A percentile compares a stretch with the other conserved stretches of the same genome.
Conservation (phyloP, 148 eudicot species). For the Tetragonia tetragonoides region DNA sequence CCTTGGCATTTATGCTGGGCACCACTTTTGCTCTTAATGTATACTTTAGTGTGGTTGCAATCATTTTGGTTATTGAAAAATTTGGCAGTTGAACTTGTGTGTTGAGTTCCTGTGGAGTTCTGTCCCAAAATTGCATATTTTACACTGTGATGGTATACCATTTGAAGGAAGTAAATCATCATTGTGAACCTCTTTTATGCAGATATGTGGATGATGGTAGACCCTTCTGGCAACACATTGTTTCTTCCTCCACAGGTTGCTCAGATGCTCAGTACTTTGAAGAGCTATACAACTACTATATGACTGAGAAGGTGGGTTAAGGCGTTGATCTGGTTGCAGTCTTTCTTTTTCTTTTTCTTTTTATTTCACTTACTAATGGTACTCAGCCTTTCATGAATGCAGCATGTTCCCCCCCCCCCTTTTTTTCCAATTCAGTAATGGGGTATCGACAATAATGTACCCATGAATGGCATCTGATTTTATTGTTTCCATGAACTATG, state of each 20-base stretch:
- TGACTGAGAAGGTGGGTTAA: constrained; percentile 71
- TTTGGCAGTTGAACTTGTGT: not conserved
- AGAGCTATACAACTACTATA: constrained; percentile 85
- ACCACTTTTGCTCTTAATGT: not conserved
- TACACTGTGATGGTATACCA: not conserved
- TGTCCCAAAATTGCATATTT: not conserved
- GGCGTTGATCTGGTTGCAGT: not conserved
- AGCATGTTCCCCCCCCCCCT: too few relatives aligned
- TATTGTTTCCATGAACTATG: not conserved
- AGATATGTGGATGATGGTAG: constrained; percentile 94
- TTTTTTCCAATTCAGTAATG: too few relatives aligned
- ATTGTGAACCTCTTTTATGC: constrained; percentile 27
- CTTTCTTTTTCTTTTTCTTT: not conserved
- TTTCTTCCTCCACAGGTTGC: constrained; percentile 94
- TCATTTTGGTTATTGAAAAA: not conserved
- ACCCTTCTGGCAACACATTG: constrained; percentile 94
- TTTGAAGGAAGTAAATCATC: not conserved
- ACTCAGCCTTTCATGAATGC: too few relatives aligned
- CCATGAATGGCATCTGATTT: not conserved
- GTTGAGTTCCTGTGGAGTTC: not conserved
- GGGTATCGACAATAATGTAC: too few relatives aligned
- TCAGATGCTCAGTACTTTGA: constrained; percentile 88
- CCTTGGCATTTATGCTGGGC: not conserved
- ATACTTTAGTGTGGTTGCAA: not conserved
- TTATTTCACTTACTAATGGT: too few relatives aligned